Evolutionary conservation across 1,139 yeast species (phyloP), one percentile per base, ranked within the genome.

Genomic region (Saccharomycopsis hybrid): DNA sequence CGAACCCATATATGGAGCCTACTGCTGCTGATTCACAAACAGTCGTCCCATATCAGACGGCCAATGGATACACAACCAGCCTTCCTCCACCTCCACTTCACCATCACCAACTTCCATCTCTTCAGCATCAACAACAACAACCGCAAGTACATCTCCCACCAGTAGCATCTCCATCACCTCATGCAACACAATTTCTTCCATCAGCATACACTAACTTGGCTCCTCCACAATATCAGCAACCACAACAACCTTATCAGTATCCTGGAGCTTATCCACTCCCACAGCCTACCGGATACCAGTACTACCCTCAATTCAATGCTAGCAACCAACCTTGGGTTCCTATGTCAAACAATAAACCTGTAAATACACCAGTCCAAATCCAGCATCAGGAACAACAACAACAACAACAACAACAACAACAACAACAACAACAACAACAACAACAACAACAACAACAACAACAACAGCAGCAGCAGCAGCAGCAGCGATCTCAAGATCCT

Each of bases 371-470:
- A 18, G 18, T 18, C 18, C 18, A 18, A 18, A 18, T 18, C 18
- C 18, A 18, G 18, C 18, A 18, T 18, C 18, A 18, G 18, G 18
- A 18, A 18, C 18, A 18, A 18, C 18, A 18, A 18, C 18, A 18
- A 18, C 18, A 18, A 18, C 44, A n/a, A 28, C 44, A 42, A 13
- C 36, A 31, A 29, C 36, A 8, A 4, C 44, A 28, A 13, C 43
- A 11, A 7, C 44, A 42, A 24, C 44, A 42, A n/a, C 44, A 42
- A 9, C 44, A 28, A 18, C 44, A 11, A 33, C 44, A 42, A 35
- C 43, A 24, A 13, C 43, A 41, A 8, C 43, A 41, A 18, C 43
- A 41, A 11, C 43, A 41, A 11, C 40, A 9, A 37, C 40, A 37
- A 37, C 36, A 32, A 32, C 40, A 37, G 13, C 18, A 18, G 18